Base-by-base conservation (phyloP, 2,329 filamentous ascomycete species). In the Rutstroemia sp. region DNA sequence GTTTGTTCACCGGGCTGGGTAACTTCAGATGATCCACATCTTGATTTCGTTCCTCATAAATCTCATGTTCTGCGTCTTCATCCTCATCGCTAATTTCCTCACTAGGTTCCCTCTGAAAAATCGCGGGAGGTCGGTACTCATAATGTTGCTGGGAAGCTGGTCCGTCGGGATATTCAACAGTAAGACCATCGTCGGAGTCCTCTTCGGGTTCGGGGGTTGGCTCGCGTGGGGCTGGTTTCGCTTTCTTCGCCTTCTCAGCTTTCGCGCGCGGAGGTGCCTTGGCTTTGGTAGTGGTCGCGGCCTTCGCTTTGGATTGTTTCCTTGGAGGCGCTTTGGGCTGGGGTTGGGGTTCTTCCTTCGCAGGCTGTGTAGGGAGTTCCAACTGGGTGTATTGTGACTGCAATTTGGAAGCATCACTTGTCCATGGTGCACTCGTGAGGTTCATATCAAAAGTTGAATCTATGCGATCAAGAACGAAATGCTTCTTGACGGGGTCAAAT, bases 401-500 rank as follows among this genome's bases (percentile, higher is more conserved):
- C 42, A 95, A 76, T 65, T 79, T 82, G 30, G 81, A 79, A 53
- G 78, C 72, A 62, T 89, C 82, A 54, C 77, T 74, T 65, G 86
- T 85, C 61, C 78, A 80, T 2, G 87, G 88, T 14, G 83, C 83
- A 55, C 79, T 82, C 52, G 81, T 83, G 54, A 96, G 73, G 70
- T 96, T 96, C 86, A 96, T 92, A 66, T 89, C 86, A 72, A 95
- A 87, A 40, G 85, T 84, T n/a, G 85, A 87, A 68, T 89, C 83
- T 54, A 96, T 76, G 51, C 83, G 84, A 73, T 96, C 90, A 54
- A 96, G 78, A 27, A 94, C 83, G 63, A 94, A 94, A 56, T 80
- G 86, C 66, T 92, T 83, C 52, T 82, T 83, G 17, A 78, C 75
- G 8, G 86, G 78, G 70, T 95, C 88, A 67, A 92, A 94, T 57